Evolutionary conservation across 768 basidiomycete genomes (phyloP), one percentile per base, ranked within the genome.

Genomic region (Fomitopsis pulvina): DNA sequence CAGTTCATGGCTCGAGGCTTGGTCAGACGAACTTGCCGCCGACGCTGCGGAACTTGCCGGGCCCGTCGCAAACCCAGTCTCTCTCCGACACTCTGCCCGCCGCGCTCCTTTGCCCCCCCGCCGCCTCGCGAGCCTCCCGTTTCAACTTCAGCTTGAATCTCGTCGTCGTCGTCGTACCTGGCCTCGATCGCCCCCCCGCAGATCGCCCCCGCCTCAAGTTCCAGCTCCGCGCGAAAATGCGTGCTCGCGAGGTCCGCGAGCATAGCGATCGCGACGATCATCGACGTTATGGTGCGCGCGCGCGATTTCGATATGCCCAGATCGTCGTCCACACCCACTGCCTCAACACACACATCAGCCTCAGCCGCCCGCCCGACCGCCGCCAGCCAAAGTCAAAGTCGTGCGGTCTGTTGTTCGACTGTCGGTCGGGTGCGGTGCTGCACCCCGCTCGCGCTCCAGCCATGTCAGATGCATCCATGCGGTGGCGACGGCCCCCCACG

Each of bases 71-170:
- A 37, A 37, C 34, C 34, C 34, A 37, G 34, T 18, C 34, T 16
- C 14, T 18, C 14, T 37, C 34, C 34, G 34, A 37, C 34, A 16
- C 14, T 30, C 8, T 14, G 8, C 14, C 29, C 7, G 29, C 29
- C 7, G 29, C 29, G 29, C 29, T 8, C 29, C 8, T 14, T 14
- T n/a, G 8, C 29, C 29, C 14, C 8, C 29, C 29, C 29, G 29
- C 29, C 29, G 29, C 34, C 34, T 18, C n/a, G 24, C 20, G 25
- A 14, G 22, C 25, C 22, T 11, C 12, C 20, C 43, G 43, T 3
- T 44, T 44, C 43, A 44, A 44, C 43, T 44, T 44, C 25, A 44
- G 43, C 43, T 44, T 44, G 43, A 44, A 44, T 44, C 25, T 7
- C 10, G 43, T 7, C 22, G 22, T 44, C 43, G n/a, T 44, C 43